These are phyloP conservation scores for Gossypioides kirkii DNA, from an alignment of 345 rosid species.

Conservation along the genomic window DNA sequence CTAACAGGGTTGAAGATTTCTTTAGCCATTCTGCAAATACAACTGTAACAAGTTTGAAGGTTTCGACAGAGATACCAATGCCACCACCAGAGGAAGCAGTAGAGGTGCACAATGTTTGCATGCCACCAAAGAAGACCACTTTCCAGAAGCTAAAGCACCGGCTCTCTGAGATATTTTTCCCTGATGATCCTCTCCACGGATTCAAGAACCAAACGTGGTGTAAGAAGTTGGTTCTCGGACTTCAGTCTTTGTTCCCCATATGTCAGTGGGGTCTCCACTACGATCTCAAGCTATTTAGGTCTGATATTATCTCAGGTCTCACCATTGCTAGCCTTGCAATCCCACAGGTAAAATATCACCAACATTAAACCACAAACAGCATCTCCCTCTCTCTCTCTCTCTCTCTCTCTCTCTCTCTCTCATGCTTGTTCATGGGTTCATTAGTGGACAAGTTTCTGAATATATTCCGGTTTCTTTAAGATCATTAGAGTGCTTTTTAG, in stretches of 20 bases:
- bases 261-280: constrained; percentile 78
- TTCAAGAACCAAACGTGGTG: constrained; percentile 73
- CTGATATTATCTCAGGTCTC: constrained; percentile 89
- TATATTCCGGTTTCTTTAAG: constrained; percentile 22
- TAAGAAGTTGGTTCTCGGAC: constrained; percentile 47
- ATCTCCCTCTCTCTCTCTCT: background rate
- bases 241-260: constrained; percentile 75
- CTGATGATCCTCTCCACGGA: constrained; percentile 83
- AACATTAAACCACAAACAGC: background rate
- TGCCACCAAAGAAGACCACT: constrained; percentile 64
- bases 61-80: constrained; percentile 19
- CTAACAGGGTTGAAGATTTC: constrained; percentile 48
- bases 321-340: constrained; percentile 99
- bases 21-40: constrained; percentile 20
- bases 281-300: constrained; percentile 52
- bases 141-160: constrained; percentile 58
- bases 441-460: constrained; percentile 15
- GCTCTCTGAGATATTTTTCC: constrained; percentile 73
- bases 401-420: background rate
- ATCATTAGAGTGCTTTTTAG: constrained; percentile 13
- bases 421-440: background rate
- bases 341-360: constrained; percentile 62
- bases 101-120: constrained; percentile 63
- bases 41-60: constrained; percentile 12
- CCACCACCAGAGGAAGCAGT: constrained; percentile 13